phyloP scores from a whole-genome alignment of 495 filamentous ascomycete species.

The Oleoguttula mirabilis region DNA sequence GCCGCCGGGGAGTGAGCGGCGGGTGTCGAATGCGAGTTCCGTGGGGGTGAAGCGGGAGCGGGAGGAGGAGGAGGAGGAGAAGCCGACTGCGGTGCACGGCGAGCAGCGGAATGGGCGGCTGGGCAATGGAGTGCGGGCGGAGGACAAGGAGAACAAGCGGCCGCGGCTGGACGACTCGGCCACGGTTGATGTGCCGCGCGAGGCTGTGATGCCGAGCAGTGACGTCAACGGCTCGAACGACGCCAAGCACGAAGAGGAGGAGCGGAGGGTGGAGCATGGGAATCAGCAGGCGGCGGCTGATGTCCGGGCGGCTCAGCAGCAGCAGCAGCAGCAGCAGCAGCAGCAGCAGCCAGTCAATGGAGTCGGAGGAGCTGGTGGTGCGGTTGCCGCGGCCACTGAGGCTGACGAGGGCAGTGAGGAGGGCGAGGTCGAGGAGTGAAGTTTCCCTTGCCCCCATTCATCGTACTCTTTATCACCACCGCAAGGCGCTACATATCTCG shows the following conservation, averaged over 20 bases:
- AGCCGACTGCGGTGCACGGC: too few relatives aligned
- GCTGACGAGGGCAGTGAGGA: constrained; percentile 21
- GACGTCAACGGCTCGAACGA: background rate
- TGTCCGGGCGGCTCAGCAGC: background rate
- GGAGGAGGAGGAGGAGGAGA: constrained; percentile 6
- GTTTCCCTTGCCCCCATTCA: too few relatives aligned
- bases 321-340: too few relatives aligned
- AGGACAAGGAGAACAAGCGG: constrained; percentile 6
- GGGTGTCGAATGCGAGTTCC: constrained; percentile 9
- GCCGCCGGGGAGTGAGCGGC: constrained; percentile 3
- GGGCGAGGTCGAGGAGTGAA: constrained; percentile 24
- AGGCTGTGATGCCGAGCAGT: background rate
- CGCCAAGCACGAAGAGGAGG: constrained; percentile 12
- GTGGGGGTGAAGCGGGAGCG: constrained; percentile 17
- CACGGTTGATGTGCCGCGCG: background rate
- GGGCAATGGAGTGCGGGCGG: background rate
- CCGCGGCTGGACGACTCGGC: constrained; percentile 4
- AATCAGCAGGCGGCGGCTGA: constrained; percentile 5
- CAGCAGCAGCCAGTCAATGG: too few relatives aligned
- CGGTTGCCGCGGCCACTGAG: too few relatives aligned
- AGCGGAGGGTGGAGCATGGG: constrained; percentile 5
- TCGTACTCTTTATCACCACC: background rate
- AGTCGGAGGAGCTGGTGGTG: too few relatives aligned
- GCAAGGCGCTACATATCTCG: background rate
- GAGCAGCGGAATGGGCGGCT: background rate